Base-by-base conservation (phyloP, 106 monocot genomes). In the Narthecium ossifragum region DNA sequence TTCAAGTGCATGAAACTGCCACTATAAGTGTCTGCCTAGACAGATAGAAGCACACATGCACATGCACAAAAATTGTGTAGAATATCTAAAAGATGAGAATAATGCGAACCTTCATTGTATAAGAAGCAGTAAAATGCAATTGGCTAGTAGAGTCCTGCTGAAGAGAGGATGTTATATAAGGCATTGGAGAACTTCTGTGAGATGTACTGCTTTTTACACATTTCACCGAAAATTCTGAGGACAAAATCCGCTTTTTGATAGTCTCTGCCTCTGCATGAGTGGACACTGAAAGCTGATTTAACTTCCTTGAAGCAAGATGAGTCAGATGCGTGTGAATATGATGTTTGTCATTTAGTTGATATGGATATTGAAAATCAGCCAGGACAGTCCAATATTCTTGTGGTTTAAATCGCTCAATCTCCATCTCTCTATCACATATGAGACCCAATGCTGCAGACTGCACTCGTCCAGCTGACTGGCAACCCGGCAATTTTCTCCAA, bases 401-500 rank as follows among this genome's bases (percentile, higher is more conserved):
- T 18, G 67, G 61, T 10, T 90, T 78, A 72, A 90, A 96, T 46
- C 76, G 74, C 61, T 96, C 96, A 62, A 90, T 77, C 64, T 96
- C 90, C 57, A 62, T 66, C 63, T 96, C 96, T 50, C 86, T 80
- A 56, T 96, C 90, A 69, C 90, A 90, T 65, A 96, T 76, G 8
- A 96, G 73, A 37, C 85, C 78, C 69, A 96, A 71, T 71, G 96
- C 96, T 25, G 90, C 90, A 70, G 96, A 90, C 60, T 96, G 96
- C 17, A 96, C 96, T 59, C 96, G 86, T 39, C 96, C 96, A 71
- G 96, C 96, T 49, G 90, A 90, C 48, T 83, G 86, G 71, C 96
- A 96, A 41, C 90, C 86, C 36, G 96, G 96, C 65, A 94, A 60
- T 60, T 96, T 96, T 57, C 76, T 80, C 96, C 96, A 96, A 18